Conservation (phyloP, 768 basidiomycete species). For the Psilocybe tampanensis region DNA sequence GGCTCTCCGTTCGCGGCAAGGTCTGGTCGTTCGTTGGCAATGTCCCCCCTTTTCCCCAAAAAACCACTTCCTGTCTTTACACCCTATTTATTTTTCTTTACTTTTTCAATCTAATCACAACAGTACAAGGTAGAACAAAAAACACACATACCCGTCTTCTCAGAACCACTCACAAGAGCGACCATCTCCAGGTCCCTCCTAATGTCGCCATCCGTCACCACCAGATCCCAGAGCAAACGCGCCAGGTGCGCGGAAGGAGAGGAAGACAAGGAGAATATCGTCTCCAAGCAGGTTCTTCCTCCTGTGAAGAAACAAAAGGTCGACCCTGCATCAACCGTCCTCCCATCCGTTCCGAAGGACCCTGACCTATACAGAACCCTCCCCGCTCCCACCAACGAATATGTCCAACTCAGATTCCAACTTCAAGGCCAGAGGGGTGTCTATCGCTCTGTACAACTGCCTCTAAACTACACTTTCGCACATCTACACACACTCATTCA, state of each 20-base stretch:
- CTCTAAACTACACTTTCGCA: constrained; percentile 64
- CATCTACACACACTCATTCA: constrained; percentile 61
- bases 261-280: background rate
- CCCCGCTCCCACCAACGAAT: constrained; percentile 4
- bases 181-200: background rate
- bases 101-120: background rate
- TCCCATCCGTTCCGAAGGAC: background rate
- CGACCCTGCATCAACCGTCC: background rate
- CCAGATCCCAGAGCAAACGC: background rate
- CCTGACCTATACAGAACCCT: constrained; percentile 9
- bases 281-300: background rate
- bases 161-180: background rate
- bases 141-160: background rate
- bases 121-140: background rate
- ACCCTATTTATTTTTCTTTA: background rate
- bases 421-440: constrained; percentile 34
- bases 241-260: background rate
- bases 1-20: background rate
- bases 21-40: background rate
- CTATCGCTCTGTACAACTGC: constrained; percentile 65
- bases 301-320: background rate
- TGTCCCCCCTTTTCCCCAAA: too few relatives aligned
- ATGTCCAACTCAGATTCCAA: constrained; percentile 13
- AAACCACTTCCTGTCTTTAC: background rate
- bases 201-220: background rate